Conservation (phyloP, 1,139 yeast genomes). For the Yamadazyma sp. region DNA sequence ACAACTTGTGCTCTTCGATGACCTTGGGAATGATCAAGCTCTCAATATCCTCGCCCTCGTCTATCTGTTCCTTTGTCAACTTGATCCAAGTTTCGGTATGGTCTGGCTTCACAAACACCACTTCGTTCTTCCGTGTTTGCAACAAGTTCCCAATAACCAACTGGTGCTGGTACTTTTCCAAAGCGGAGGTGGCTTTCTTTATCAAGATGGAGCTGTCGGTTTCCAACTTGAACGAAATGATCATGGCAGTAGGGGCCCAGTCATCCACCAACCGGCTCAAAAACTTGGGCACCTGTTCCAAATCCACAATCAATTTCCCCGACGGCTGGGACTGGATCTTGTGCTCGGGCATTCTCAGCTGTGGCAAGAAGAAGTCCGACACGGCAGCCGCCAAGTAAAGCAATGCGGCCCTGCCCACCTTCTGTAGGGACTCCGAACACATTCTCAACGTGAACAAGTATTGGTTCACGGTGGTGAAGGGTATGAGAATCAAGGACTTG, state of each 20-base stretch:
- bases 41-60: conserved; percentile 60
- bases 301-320: conserved; percentile 71
- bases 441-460: conserved; percentile 79
- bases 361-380: conserved; percentile 91
- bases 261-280: conserved; percentile 81
- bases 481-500: conserved; percentile 65
- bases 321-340: conserved; percentile 84
- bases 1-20: conserved; percentile 55
- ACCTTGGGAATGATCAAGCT: conserved; percentile 76
- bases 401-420: conserved; percentile 55
- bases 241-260: conserved; percentile 97
- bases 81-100: conserved; percentile 49
- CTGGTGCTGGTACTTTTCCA: conserved; percentile 85
- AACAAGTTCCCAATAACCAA: conserved; percentile 91
- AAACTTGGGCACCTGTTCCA: conserved; percentile 96
- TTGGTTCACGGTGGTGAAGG: conserved; percentile 94
- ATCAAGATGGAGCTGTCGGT: conserved; percentile 75
- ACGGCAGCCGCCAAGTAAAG: conserved; percentile 97
- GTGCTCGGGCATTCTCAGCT: conserved; percentile 82
- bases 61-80: conserved; percentile 43
- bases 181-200: conserved; percentile 73
- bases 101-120: conserved; percentile 73
- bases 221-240: conserved; percentile 90
- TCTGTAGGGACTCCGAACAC: conserved; percentile 60
- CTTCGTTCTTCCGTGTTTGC: conserved; percentile 85